These are phyloP conservation scores for Cyphellophora attinorum DNA, from an alignment of 2,329 filamentous ascomycete species.

Conservation along the genomic window DNA sequence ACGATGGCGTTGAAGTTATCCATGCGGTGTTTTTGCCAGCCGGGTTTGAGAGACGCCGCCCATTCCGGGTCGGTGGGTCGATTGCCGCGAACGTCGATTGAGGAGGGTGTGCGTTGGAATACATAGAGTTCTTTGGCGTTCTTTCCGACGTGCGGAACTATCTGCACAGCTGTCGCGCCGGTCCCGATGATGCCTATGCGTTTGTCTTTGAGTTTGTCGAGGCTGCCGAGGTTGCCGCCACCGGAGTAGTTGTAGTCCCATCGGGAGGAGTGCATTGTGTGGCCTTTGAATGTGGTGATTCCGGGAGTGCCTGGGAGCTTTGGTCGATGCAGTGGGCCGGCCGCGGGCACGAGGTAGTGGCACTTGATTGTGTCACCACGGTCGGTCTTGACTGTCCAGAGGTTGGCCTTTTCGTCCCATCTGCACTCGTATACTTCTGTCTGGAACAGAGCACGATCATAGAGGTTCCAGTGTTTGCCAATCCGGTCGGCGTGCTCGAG, in stretches of 20 bases:
- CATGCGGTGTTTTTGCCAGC: conserved; percentile 20
- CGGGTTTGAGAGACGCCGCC: conserved; percentile 4
- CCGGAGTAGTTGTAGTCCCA: conserved; percentile 37
- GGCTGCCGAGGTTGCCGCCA: conserved; percentile 15
- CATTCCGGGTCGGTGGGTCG: conserved; percentile 6
- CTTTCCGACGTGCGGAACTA: conserved; percentile 23
- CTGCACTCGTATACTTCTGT: conserved; percentile 9
- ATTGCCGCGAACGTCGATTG: conserved; percentile 21
- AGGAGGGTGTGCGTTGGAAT: conserved; percentile 25
- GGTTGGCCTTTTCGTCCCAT: conserved; percentile 10
- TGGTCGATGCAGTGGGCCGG: conserved; percentile 25
- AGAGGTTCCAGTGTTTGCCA: conserved; percentile 7
- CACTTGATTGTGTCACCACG: conserved; percentile 21
- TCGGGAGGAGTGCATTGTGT: conserved; percentile 33
- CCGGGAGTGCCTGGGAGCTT: conserved; percentile 19
- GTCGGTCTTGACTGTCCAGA: conserved; percentile 15
- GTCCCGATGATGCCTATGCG: conserved; percentile 27
- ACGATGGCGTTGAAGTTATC: conserved; percentile 22
- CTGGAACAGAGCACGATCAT: conserved; percentile 11
- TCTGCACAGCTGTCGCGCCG: conserved; percentile 31
- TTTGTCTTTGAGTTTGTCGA: conserved; percentile 28
- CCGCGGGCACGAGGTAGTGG: conserved; percentile 30
- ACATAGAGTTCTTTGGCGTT: conserved; percentile 23
- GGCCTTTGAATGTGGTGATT: conserved; percentile 25
- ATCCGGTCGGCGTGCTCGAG: conserved; percentile 11